Evolutionary conservation across 108 stramenopile species (phyloP), one percentile per base, ranked within the genome.

Genomic region (Chaetoceros muelleri): DNA sequence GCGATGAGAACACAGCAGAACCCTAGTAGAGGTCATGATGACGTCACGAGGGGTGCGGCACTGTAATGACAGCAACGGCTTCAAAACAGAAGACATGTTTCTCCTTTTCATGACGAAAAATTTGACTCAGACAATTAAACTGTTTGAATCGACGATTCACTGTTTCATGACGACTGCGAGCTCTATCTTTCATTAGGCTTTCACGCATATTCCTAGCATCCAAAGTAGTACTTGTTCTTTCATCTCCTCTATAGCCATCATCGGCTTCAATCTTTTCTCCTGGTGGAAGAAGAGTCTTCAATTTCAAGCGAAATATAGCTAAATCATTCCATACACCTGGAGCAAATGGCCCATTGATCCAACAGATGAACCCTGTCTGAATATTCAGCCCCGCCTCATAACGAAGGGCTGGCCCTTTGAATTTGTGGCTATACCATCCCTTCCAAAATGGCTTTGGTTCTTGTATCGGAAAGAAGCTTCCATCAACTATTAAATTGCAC

Each of bases 131-230:
- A 5, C 28, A 24, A 2, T 24, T 44, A 22, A 24, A 67, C 16
- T 67, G 31, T 46, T 70, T 74, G 52, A 74, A 68, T 21, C 56
- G 52, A 28, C 47, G 46, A 44, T 74, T 74, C 0, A 65, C 28
- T 61, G 61, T 65, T 50, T 74, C 73, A 10, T 74, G 73, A 2
- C 58, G 45, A 8, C 24, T 25, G 2, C 63, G 28, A 3, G 46
- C 55, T 46, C 47, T 24, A 23, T 27, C 19, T 27, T 17, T 18
- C 61, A 63, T 52, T 21, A 28, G 26, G 22, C 17, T 46, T 30
- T 21, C n/a, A n/a, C n/a, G 53, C 59, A 22, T 48, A 49, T 10
- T 60, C 25, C 26, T 61, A 28, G 34, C 13, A 47, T 50, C 44
- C 5, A 5, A 40, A 5, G 5, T 40, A 40, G 5, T 13, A 40